Conservation (phyloP, 192 early-diverging fungal species). For the Paraglomus brasilianum region DNA sequence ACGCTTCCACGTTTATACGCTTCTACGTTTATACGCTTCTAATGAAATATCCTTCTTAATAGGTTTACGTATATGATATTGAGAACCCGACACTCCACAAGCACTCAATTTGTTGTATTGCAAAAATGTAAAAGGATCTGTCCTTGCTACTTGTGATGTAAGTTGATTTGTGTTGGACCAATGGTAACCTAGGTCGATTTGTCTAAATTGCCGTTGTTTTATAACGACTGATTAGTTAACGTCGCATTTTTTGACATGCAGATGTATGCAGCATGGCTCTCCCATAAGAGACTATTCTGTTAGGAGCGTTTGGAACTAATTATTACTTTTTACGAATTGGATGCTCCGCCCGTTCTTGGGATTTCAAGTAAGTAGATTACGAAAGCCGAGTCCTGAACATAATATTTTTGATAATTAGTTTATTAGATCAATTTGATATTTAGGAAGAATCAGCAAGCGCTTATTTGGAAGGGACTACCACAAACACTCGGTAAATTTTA, state of each 20-base stretch:
- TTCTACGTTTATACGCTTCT: too few relatives aligned
- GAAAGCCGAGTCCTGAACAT: too few relatives aligned
- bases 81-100: conserved; percentile 88
- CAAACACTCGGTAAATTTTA: conserved; percentile 69
- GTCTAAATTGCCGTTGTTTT: too few relatives aligned
- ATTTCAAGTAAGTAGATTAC: conserved; percentile 77
- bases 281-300: conserved; percentile 83
- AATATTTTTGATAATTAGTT: too few relatives aligned
- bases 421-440: too few relatives aligned
- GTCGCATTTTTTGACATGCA: conserved; percentile 95
- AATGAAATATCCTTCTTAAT: too few relatives aligned
- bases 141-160: conserved; percentile 82
- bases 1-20: too few relatives aligned
- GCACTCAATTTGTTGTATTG: conserved; percentile 81
- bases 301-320: conserved; percentile 88
- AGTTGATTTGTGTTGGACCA: conserved; percentile 83
- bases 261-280: conserved; percentile 82
- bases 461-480: conserved; percentile 89
- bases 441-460: conserved; percentile 88
- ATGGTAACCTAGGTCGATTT: conserved; percentile 64
- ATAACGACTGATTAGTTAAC: conserved; percentile 75
- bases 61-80: conserved; percentile 90
- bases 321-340: too few relatives aligned
- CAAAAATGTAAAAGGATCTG: conserved; percentile 83
- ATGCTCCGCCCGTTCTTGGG: too few relatives aligned